Evolutionary conservation across 768 basidiomycete genomes (phyloP).

Genomic region (Pulveroboletus frians): DNA sequence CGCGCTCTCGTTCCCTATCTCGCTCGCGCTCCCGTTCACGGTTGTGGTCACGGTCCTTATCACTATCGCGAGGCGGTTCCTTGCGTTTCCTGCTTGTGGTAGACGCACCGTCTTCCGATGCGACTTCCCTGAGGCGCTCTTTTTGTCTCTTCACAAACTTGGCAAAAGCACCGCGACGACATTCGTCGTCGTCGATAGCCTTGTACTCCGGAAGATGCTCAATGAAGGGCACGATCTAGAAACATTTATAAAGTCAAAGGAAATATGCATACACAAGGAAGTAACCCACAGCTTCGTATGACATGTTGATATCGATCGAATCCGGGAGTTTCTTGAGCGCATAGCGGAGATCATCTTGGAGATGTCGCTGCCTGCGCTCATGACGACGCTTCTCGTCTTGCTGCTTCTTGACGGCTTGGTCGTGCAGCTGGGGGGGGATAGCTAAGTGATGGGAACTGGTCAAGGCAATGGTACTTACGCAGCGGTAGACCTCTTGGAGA

Average conservation of each 20-base stretch:
- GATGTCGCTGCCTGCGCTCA: constrained; percentile 78
- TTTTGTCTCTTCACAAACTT: constrained; percentile 92
- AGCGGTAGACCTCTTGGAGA: constrained; percentile 52
- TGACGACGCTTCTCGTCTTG: constrained; percentile 83
- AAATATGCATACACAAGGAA: background rate
- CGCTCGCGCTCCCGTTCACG: constrained; percentile 28
- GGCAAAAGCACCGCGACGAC: constrained; percentile 70
- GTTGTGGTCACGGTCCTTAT: constrained; percentile 45
- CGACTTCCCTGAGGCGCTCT: constrained; percentile 73
- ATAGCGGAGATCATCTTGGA: constrained; percentile 94
- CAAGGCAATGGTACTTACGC: constrained; percentile 40
- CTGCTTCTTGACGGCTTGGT: constrained; percentile 64
- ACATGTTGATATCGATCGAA: constrained; percentile 64
- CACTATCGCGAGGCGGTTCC: constrained; percentile 54
- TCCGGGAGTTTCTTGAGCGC: constrained; percentile 88
- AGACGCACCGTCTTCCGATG: constrained; percentile 78
- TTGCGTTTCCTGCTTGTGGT: constrained; percentile 77
- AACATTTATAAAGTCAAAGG: background rate
- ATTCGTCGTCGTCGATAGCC: constrained; percentile 85
- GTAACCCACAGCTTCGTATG: constrained; percentile 73
- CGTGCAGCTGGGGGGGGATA: constrained; percentile 52
- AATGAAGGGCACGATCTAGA: constrained; percentile 67
- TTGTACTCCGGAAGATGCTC: constrained; percentile 82
- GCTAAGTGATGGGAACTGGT: constrained; percentile 5
- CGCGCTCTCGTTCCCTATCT: constrained; percentile 25